Evolutionary conservation across 768 basidiomycete genomes (phyloP).

Genomic region (Calocera cornea): DNA sequence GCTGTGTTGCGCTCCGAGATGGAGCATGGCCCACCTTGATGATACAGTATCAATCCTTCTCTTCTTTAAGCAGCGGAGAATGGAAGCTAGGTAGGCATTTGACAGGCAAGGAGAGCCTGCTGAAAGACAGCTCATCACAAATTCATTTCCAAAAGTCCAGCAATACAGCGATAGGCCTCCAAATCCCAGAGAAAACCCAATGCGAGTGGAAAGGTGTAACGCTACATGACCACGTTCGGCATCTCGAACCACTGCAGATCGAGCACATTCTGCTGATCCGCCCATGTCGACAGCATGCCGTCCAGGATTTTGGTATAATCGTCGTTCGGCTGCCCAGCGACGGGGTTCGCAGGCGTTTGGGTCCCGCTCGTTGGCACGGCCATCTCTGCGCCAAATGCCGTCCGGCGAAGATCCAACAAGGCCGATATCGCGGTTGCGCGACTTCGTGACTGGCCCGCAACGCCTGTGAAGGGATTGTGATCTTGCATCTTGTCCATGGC

Average conservation of each 20-base stretch:
- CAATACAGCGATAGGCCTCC: no score
- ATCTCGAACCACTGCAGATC: constrained; percentile 4
- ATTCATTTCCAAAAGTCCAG: no score
- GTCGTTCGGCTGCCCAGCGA: background rate
- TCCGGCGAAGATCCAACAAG: background rate
- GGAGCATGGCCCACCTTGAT: no score
- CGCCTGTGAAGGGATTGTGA: background rate
- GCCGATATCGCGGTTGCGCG: background rate
- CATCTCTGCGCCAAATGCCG: background rate
- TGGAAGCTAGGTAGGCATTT: no score
- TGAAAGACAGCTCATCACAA: no score
- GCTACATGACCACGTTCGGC: constrained; percentile 3
- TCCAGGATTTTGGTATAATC: constrained; percentile 3
- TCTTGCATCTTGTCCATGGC: background rate
- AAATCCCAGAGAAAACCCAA: no score
- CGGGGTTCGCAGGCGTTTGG: background rate
- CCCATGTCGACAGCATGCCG: background rate
- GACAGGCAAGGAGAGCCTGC: no score
- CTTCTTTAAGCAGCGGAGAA: no score
- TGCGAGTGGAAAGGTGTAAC: no score
- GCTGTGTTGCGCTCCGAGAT: no score
- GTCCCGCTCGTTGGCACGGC: background rate
- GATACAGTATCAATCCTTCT: no score
- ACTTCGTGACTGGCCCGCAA: background rate
- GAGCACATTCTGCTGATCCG: background rate